Evolutionary conservation across 1,284 basidiomycete genomes (phyloP), one percentile per base, ranked within the genome.

Genomic region (Cutaneotrichosporon daszewskae): DNA sequence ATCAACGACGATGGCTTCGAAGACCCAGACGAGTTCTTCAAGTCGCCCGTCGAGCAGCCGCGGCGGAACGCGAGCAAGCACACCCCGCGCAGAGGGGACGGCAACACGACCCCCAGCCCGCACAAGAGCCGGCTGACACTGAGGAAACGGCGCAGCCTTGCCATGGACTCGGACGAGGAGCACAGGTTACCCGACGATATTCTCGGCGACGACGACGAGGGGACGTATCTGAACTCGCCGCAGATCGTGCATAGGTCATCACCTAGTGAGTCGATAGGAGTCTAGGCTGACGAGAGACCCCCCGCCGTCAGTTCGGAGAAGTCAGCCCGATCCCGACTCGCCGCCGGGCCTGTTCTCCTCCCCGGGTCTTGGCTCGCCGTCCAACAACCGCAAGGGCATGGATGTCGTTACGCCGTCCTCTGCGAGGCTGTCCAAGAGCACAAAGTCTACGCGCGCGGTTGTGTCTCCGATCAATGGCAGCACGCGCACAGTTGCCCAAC

Each of bases 1-100:
- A 78, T 79, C 51, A 81, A 81, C 55, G 82, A 82, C 13, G 85
- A 89, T 60, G 91, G 88, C 10, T 87, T 87, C 64, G 88, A 92
- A 67, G 81, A 81, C 11, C 84, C 87, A 58, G 80, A 82, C 44
- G 78, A 81, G 54, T 75, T 89, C 58, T 79, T 91, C 52, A 73
- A 76, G 37, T 64, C 63, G 9, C 60, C 65, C 4, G n/a, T n/a
- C n/a, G 27, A 24, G 24, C 28, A 17, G 29, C 22, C 36, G 4
- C 16, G 19, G 20, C 20, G 20, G 19, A 16, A n/a, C 6, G 2
- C 27, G 20, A 18, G 28, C 20, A 24, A 27, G 28, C 20, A 19
- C 8, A 19, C 20, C 23, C 20, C 9, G 74, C 74, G 41, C 73
- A 76, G n/a, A 76, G 80, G 4, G 81, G 81, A 4, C 78, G 77